These are phyloP conservation scores for Aristolochia contorta DNA, from an alignment of 164 flowering plant species.

Conservation along the genomic window DNA sequence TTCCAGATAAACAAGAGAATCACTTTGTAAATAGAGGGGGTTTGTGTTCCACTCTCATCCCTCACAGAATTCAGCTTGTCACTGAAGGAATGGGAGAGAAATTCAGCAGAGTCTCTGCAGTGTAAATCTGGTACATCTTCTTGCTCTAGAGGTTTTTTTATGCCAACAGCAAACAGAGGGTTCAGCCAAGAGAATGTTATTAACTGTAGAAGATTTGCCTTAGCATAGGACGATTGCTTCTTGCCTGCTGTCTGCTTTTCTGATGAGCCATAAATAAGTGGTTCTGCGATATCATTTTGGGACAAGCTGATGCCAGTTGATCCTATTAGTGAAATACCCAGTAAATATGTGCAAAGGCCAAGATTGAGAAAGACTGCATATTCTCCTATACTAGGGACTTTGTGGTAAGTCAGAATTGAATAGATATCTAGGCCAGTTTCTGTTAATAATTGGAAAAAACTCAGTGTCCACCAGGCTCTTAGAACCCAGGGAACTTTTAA, in stretches of 20 bases:
- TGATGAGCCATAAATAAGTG: conserved; percentile 41
- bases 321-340: conserved; percentile 45
- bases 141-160: conserved; percentile 64
- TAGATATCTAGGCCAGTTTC: conserved; percentile 24
- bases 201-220: conserved; percentile 57
- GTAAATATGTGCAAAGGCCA: conserved; percentile 32
- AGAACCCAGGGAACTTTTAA: conserved; percentile 52
- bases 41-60: conserved; percentile 32
- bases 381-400: conserved; percentile 18
- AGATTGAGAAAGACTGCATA: conserved; percentile 33
- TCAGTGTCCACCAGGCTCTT: conserved; percentile 73
- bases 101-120: conserved; percentile 59
- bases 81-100: conserved; percentile 36
- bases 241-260: conserved; percentile 17
- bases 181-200: conserved; percentile 90
- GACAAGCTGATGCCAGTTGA: conserved; percentile 33
- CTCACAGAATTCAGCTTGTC: conserved; percentile 31
- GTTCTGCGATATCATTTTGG: conserved; percentile 31
- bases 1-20: conserved; percentile 45
- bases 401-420: conserved; percentile 17
- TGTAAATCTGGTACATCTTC: conserved; percentile 72
- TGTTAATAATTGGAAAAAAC: conserved; percentile 37
- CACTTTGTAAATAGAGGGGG: conserved; percentile 64
- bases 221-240: conserved; percentile 52
- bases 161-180: conserved; percentile 62